Percentiles rank a stretch among this genome's conserved stretches.
Conservation (phyloP, 1,139 yeast species). For the Blastobotrys apis region DNA sequence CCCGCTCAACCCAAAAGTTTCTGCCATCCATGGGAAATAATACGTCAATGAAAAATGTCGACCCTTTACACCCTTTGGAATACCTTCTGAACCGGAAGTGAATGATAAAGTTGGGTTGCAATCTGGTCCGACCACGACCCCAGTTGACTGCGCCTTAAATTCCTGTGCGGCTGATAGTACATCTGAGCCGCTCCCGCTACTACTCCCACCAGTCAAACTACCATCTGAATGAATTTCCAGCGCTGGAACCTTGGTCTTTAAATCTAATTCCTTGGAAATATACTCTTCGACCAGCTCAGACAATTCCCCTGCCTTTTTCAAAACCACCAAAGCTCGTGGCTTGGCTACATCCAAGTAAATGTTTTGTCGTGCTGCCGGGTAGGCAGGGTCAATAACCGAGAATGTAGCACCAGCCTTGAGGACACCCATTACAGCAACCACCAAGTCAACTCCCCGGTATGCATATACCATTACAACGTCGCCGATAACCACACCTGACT, state of each 20-base stretch:
- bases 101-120: conserved; percentile 93
- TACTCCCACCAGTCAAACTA: conserved; percentile 56
- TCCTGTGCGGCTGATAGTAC: conserved; percentile 46
- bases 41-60: conserved; percentile 95
- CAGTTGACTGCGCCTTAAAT: conserved; percentile 57
- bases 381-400: conserved; percentile 97
- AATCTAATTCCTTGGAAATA: conserved; percentile 63
- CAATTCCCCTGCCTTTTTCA: conserved; percentile 82
- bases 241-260: conserved; percentile 69
- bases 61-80: conserved; percentile 97
- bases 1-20: conserved; percentile 69
- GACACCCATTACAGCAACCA: conserved; percentile 96
- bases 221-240: conserved; percentile 77
- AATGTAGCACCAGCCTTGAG: conserved; percentile 98
- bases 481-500: conserved; percentile 79
- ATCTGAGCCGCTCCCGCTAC: conserved; percentile 41
- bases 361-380: conserved; percentile 97
- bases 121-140: conserved; percentile 96
- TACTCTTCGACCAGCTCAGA: conserved; percentile 74
- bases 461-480: conserved; percentile 98
- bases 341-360: conserved; percentile 88
- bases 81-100: conserved; percentile 98
- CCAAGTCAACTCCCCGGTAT: conserved; percentile 92
- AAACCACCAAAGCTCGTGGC: conserved; percentile 85
- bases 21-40: conserved; percentile 98